These are phyloP conservation scores for Monosporascus sp. DNA, from an alignment of 2,329 filamentous ascomycete genomes.

Conservation along the genomic window DNA sequence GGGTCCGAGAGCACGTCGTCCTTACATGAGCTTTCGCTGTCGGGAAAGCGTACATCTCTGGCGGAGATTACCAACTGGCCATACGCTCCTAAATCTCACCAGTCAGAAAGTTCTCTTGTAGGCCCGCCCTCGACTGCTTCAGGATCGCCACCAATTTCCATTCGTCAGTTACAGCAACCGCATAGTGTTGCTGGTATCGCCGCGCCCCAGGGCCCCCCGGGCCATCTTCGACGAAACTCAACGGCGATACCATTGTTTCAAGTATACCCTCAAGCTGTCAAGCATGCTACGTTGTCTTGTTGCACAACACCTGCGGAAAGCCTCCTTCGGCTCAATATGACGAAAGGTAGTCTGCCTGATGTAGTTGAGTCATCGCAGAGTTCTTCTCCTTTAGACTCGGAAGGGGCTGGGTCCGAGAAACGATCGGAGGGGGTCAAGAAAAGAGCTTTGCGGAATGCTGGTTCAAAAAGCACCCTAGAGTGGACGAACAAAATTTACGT, in stretches of 20 bases:
- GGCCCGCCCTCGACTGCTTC: constrained; percentile 12
- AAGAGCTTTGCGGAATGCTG: constrained; percentile 37
- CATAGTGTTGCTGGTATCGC: constrained; percentile 7
- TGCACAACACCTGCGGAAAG: constrained; percentile 64
- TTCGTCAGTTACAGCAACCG: constrained; percentile 5
- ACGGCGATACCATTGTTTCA: constrained; percentile 62
- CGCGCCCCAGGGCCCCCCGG: constrained; percentile 10
- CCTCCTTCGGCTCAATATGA: constrained; percentile 57
- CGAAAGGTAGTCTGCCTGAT: constrained; percentile 36
- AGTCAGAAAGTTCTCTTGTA: constrained; percentile 31
- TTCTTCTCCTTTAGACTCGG: constrained; percentile 16
- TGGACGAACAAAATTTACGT: constrained; percentile 70
- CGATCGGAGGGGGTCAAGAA: constrained; percentile 40
- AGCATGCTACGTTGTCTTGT: constrained; percentile 64
- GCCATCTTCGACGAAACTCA: constrained; percentile 2
- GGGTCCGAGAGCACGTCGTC: constrained; percentile 23
- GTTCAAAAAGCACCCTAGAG: constrained; percentile 45
- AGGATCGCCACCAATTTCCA: constrained; percentile 8
- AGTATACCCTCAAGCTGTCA: constrained; percentile 78
- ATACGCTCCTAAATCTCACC: constrained; percentile 28
- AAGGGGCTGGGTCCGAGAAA: constrained; percentile 24
- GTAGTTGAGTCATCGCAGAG: constrained; percentile 29
- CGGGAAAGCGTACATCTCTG: constrained; percentile 40
- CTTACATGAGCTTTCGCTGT: constrained; percentile 25
- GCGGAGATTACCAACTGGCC: constrained; percentile 41